phyloP scores from a whole-genome alignment of 2,329 filamentous ascomycete genomes.

The Colletotrichum sp. region DNA sequence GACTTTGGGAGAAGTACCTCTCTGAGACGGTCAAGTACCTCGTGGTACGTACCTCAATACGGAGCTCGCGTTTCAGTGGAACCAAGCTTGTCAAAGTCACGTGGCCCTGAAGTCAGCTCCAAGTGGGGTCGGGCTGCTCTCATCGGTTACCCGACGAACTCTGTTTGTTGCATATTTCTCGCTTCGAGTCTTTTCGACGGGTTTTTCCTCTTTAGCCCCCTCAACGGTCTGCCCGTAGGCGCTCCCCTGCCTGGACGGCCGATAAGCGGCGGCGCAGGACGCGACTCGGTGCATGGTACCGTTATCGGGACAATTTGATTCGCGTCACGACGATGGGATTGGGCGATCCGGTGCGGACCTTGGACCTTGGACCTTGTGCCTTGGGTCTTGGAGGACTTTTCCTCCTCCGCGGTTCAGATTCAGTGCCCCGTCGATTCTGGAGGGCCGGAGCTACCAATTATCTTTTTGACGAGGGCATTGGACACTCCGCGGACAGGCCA shows the following conservation, averaged over 20 bases:
- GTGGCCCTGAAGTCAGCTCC: background rate
- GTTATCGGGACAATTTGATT: slow-evolving; percentile 5
- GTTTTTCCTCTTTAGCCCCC: background rate
- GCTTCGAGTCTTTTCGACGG: background rate
- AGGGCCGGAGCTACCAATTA: background rate
- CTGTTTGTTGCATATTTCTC: background rate
- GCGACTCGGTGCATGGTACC: background rate
- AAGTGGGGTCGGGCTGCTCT: background rate
- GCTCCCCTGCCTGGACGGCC: background rate
- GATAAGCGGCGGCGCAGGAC: background rate
- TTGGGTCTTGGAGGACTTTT: background rate
- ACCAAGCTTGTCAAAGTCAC: background rate
- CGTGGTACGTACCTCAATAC: background rate
- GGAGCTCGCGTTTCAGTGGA: background rate
- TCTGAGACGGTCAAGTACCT: background rate
- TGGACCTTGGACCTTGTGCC: background rate
- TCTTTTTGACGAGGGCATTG: background rate
- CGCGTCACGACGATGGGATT: slow-evolving; percentile 4
- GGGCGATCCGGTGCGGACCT: background rate
- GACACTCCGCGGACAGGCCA: background rate
- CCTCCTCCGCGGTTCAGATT: slow-evolving; percentile 10
- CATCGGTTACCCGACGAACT: background rate
- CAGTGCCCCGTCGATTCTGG: background rate
- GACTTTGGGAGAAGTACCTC: background rate
- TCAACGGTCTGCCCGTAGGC: background rate